Conservation (phyloP, 192 early-diverging fungal species). For the Irineochytrium annulatum region DNA sequence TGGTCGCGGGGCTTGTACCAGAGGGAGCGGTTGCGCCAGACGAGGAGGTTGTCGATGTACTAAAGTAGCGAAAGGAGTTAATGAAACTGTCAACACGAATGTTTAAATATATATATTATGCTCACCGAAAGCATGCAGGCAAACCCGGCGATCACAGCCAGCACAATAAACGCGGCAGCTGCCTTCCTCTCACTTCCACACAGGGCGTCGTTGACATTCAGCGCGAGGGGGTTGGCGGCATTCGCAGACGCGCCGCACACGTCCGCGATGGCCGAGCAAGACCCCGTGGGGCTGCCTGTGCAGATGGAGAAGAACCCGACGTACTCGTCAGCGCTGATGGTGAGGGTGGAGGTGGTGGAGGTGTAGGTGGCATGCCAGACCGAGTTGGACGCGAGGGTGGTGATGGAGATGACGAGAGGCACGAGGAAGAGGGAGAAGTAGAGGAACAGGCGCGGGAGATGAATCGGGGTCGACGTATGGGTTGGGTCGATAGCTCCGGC, state of each 20-base stretch:
- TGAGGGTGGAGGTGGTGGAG: neutral
- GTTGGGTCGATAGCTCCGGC: too few species aligned
- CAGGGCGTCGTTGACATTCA: neutral
- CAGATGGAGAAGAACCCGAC: neutral
- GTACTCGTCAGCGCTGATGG: neutral
- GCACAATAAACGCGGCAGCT: neutral
- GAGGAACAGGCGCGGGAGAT: neutral
- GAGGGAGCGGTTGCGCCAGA: neutral
- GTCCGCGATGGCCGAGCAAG: neutral
- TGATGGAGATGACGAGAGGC: neutral
- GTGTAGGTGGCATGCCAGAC: neutral
- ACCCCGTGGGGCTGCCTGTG: neutral
- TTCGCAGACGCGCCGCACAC: neutral
- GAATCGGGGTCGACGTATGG: too few species aligned
- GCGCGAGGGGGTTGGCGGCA: too few species aligned
- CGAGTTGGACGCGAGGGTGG: neutral
- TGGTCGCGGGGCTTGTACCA: neutral
- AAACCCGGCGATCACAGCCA: neutral
- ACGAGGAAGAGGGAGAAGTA: conserved; percentile 1
- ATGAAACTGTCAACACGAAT: neutral
- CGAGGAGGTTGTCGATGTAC: conserved; percentile 4
- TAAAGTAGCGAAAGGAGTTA: neutral
- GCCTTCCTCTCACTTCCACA: neutral
- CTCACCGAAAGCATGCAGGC: neutral
- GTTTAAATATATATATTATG: neutral